Evolutionary conservation across 2,329 filamentous ascomycete species (phyloP), one percentile per base, ranked within the genome.

Genomic region (Tolypocladium sp.): DNA sequence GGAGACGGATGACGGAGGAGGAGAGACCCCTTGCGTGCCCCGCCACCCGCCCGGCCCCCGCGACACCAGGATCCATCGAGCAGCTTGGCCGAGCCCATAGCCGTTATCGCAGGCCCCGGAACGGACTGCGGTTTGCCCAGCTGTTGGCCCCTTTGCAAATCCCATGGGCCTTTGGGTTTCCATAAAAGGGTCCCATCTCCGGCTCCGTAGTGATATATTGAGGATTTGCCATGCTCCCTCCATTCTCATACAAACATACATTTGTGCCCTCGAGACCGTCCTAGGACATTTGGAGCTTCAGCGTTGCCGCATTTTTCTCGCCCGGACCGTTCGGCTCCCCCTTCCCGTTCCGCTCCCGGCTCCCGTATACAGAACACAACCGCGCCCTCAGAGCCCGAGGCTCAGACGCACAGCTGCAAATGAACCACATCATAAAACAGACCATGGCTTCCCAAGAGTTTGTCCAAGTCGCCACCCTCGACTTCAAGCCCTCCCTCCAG

Each of bases 401-500:
- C 49, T 52, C 49, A 35, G 27, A 33, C 46, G 20, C 49, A 15
- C 30, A 7, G 4, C 17, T 17, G n/a, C 25, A 30, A 25, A 56
- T 46, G 55, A 56, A 56, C 41, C 30, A 56, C 55, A 37, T 61
- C 59, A 63, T 62, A 2, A 62, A 63, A 51, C 59, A 62, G 52
- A 56, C 54, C 57, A 72, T 73, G 66, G 60, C 70, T 7, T 57
- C 64, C 58, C 61, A 60, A 41, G 64, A 68, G 56, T 59, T 65
- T 58, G 60, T 73, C 63, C 68, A 73, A 42, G 62, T 73, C 56
- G 66, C 69, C 59, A 65, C 67, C 59, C 61, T 74, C 63, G 68
- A 65, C 58, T 71, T 75, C 64, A 70, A 69, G 57, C 64, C 66
- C 25, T 56, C 62, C 44, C 65, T 67, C 55, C 64, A 68, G 42